Evolutionary conservation across 2,329 filamentous ascomycete genomes (phyloP), one percentile per base, ranked within the genome.

Genomic region (Paracoccidioides brasiliensis): DNA sequence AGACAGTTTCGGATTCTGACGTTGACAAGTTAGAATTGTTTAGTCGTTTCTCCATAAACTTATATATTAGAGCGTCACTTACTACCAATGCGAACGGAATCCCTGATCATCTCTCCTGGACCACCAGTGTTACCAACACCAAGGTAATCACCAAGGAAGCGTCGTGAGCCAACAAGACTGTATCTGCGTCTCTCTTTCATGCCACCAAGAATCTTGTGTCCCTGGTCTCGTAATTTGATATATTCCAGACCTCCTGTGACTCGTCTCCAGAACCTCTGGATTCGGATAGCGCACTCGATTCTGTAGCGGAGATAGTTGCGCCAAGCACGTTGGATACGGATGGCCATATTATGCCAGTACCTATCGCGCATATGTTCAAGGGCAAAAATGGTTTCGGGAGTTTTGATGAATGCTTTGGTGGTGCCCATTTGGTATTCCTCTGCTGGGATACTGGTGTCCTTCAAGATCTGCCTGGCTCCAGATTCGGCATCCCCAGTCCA

Each of bases 271-370:
- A 95, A 90, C 44, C 89, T 81, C 69, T 97, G 93, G 61, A 98
- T 97, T 38, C 93, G 83, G 12, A 86, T 95, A 5, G 93, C 93
- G 57, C 88, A 93, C 72, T 98, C 93, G 32, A 83, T 86, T 46
- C 93, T 83, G 71, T 97, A 97, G 4, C 91, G 84, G 43, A 97
- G 79, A 67, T 96, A 97, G 53, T 94, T 95, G 64, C 93, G 82
- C 93, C 93, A 98, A 67, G 95, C 93, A 63, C 93, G 82, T 74
- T 98, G 93, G 57, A 98, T 97, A 57, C 93, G 83, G 58, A 91
- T 95, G 3, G 93, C 93, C 93, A 98, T 97, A 73, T 97, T 98
- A 72, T 97, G 91, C 91, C 91, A 97, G 72, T 97, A 98, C 56
- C 88, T 80, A 69, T 98, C 93, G 67, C 93, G 83, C 91, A 98